phyloP scores from a whole-genome alignment of 1,284 basidiomycete species.

The Leccinum angustisporum region DNA sequence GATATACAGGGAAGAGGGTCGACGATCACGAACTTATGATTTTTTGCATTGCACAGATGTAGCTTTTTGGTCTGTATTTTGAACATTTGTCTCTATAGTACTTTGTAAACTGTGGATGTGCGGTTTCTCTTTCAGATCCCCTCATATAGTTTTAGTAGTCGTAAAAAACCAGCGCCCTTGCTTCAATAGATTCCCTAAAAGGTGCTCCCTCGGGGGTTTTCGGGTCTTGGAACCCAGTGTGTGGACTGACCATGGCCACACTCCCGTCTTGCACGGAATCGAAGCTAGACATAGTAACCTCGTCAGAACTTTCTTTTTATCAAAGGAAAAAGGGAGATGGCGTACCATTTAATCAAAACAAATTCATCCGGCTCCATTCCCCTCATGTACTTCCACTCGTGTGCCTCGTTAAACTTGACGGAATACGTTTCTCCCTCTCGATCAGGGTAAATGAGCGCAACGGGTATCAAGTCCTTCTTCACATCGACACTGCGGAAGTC shows the following conservation, averaged over 20 bases:
- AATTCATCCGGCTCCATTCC: conserved; percentile 45
- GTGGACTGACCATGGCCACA: conserved; percentile 43
- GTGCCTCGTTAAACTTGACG: conserved; percentile 22
- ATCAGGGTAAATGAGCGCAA: conserved; percentile 29
- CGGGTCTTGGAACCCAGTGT: conserved; percentile 44
- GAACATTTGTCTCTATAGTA: too few relatives aligned
- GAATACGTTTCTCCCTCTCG: conserved; percentile 20
- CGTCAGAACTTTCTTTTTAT: background rate
- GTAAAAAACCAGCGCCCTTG: conserved; percentile 40
- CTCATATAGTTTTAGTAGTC: conserved; percentile 13
- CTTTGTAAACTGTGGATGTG: too few relatives aligned
- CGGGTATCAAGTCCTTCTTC: conserved; percentile 37
- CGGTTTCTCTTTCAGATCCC: background rate
- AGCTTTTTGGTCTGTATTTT: too few relatives aligned
- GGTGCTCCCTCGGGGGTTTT: conserved; percentile 35
- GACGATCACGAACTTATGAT: too few relatives aligned
- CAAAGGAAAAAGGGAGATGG: background rate
- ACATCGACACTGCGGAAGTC: conserved; percentile 48
- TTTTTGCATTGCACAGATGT: too few relatives aligned
- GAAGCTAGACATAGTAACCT: background rate
- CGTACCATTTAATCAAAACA: conserved; percentile 50
- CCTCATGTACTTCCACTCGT: conserved; percentile 31
- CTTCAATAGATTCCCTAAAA: conserved; percentile 39
- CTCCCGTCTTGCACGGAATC: conserved; percentile 33
- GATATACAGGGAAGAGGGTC: too few relatives aligned